These are phyloP conservation scores for Hypoxylon sp. DNA, from an alignment of 2,329 filamentous ascomycete species.

Conservation along the genomic window DNA sequence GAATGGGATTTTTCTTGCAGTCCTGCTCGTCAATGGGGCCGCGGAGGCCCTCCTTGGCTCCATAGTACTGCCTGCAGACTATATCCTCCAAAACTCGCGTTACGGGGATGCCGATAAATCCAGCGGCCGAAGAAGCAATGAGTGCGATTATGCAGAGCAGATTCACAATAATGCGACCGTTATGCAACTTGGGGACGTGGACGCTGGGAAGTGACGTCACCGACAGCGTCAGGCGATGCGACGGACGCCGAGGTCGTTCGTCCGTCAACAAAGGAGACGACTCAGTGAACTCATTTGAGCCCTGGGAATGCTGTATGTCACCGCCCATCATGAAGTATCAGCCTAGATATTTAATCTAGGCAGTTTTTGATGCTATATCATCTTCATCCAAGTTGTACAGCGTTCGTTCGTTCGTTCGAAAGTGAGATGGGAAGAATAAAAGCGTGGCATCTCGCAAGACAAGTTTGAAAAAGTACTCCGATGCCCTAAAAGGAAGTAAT, in stretches of 20 bases:
- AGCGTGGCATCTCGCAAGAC: constrained; percentile 1
- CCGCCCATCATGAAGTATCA: constrained; percentile 18
- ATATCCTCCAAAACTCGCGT: constrained; percentile 58
- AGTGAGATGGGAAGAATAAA: constrained; percentile 12
- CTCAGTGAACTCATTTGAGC: constrained; percentile 34
- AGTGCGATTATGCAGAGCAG: constrained; percentile 56
- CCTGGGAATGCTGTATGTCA: constrained; percentile 14
- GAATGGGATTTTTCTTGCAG: constrained; percentile 55
- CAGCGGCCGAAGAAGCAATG: constrained; percentile 50
- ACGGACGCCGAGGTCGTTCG: constrained; percentile 37
- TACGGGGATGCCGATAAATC: constrained; percentile 54
- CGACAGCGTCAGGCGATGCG: constrained; percentile 43
- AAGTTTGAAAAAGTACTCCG: constrained; percentile 17
- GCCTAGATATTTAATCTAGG: neutral
- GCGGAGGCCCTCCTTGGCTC: constrained; percentile 21
- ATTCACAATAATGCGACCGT: constrained; percentile 50
- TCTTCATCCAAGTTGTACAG: neutral
- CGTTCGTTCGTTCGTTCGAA: constrained; percentile 2
- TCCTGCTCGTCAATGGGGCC: constrained; percentile 56
- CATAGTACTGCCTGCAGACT: constrained; percentile 57
- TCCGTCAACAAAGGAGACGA: constrained; percentile 28
- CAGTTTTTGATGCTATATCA: neutral
- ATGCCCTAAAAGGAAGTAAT: constrained; percentile 28
- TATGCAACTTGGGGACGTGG: constrained; percentile 48
- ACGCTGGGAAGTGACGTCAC: constrained; percentile 47